phyloP scores from a whole-genome alignment of 1,284 basidiomycete genomes.

The Porodaedalea pini region DNA sequence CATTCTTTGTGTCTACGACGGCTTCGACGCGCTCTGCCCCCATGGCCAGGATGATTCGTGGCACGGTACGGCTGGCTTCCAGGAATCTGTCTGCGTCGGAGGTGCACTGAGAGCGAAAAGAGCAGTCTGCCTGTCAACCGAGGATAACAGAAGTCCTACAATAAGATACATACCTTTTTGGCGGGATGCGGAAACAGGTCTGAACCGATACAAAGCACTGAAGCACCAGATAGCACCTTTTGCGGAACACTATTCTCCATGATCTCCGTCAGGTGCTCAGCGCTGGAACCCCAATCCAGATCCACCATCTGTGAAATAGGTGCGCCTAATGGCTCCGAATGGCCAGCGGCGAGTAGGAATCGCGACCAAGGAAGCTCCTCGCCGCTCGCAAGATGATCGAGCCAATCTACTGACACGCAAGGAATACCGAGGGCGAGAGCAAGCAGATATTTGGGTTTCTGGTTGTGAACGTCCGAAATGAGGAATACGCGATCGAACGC shows the following conservation, averaged over 20 bases:
- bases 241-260: conserved; percentile 51
- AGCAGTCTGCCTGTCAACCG: background rate
- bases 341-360: conserved; percentile 69
- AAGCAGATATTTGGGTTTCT: conserved; percentile 76
- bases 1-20: conserved; percentile 37
- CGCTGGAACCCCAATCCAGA: conserved; percentile 60
- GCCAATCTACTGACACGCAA: conserved; percentile 66
- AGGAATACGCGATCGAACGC: conserved; percentile 53
- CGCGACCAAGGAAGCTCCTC: conserved; percentile 50
- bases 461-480: conserved; percentile 57
- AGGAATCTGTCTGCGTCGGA: conserved; percentile 3
- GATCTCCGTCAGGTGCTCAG: conserved; percentile 52
- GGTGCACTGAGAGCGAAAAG: background rate
- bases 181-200: conserved; percentile 48
- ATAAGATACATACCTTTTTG: conserved; percentile 35
- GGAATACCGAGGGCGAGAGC: conserved; percentile 85
- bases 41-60: conserved; percentile 68
- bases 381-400: conserved; percentile 40
- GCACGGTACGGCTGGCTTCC: conserved; percentile 30
- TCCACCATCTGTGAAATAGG: conserved; percentile 70
- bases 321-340: conserved; percentile 46
- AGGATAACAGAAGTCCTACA: background rate
- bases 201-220: conserved; percentile 52
- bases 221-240: conserved; percentile 51
- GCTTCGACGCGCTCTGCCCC: conserved; percentile 68